phyloP scores from a whole-genome alignment of 352 stramenopile genomes.

The Phytopythium vexans region DNA sequence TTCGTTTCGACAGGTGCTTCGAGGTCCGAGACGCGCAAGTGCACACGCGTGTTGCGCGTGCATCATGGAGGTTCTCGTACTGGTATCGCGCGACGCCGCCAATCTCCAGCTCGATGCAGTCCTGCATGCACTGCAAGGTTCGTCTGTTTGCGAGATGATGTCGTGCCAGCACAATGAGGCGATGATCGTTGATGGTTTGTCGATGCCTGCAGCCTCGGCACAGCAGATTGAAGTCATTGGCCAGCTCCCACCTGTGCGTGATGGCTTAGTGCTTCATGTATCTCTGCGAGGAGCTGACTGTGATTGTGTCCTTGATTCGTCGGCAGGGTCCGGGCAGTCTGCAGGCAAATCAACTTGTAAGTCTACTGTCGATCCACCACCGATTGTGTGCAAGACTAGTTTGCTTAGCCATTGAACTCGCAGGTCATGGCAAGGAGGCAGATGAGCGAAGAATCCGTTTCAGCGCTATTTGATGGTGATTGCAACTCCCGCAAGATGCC shows the following conservation, averaged over 20 bases:
- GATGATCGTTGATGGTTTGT: not conserved
- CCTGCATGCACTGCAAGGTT: slow-evolving; percentile 24
- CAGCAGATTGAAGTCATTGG: slow-evolving; percentile 25
- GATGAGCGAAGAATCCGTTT: slow-evolving; percentile 1
- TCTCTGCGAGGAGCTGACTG: not conserved
- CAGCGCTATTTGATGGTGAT: no score
- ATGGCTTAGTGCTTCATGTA: not conserved
- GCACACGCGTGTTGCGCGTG: not conserved
- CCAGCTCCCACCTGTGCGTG: slow-evolving; percentile 21
- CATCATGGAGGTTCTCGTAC: slow-evolving; percentile 33
- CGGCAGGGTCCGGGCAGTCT: slow-evolving; percentile 5
- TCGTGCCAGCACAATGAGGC: slow-evolving; percentile 4
- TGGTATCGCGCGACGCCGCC: slow-evolving; percentile 18
- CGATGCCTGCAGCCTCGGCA: slow-evolving; percentile 10
- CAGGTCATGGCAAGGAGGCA: slow-evolving; percentile 6
- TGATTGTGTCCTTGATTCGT: not conserved
- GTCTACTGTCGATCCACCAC: not conserved
- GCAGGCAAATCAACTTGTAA: slow-evolving; percentile 11
- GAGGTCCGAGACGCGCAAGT: no score
- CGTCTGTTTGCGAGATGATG: slow-evolving; percentile 2
- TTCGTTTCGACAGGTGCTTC: no score
- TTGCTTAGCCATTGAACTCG: not conserved
- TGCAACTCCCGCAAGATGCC: no score
- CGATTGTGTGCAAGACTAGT: not conserved
- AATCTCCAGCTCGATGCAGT: slow-evolving; percentile 19